These are phyloP conservation scores for Arachis stenosperma DNA, from an alignment of 306 rosid genomes.

Conservation along the genomic window DNA sequence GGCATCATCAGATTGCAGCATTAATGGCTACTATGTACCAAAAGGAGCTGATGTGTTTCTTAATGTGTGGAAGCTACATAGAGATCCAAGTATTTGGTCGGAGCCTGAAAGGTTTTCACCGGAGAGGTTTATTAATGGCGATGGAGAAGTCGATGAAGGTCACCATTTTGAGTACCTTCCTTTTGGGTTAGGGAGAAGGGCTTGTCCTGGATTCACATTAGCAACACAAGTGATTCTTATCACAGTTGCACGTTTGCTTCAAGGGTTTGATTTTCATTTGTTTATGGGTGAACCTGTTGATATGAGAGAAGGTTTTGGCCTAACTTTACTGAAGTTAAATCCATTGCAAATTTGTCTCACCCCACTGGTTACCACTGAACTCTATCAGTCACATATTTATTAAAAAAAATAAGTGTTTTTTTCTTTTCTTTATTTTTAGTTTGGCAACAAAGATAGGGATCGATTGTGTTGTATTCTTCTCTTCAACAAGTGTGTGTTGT, in stretches of 20 bases:
- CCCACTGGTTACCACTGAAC: no score
- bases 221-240: constrained; percentile 49
- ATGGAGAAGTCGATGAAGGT: constrained; percentile 44
- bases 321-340: not conserved
- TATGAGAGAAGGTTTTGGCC: constrained; percentile 55
- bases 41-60: constrained; percentile 56
- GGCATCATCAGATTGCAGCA: constrained; percentile 50
- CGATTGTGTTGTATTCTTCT: no score
- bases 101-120: constrained; percentile 55
- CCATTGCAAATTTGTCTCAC: no score
- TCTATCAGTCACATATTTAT: no score
- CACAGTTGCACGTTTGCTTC: constrained; percentile 57
- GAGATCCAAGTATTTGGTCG: constrained; percentile 59
- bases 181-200: constrained; percentile 60
- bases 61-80: constrained; percentile 62
- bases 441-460: no score
- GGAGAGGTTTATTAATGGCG: constrained; percentile 46
- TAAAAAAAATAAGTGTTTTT: no score
- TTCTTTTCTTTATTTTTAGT: no score
- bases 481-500: no score
- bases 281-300: constrained; percentile 41
- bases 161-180: constrained; percentile 55
- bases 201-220: constrained; percentile 58
- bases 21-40: constrained; percentile 43
- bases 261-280: constrained; percentile 50